These are phyloP conservation scores for Amanita jacksonii DNA, from an alignment of 768 basidiomycete species.

Conservation along the genomic window DNA sequence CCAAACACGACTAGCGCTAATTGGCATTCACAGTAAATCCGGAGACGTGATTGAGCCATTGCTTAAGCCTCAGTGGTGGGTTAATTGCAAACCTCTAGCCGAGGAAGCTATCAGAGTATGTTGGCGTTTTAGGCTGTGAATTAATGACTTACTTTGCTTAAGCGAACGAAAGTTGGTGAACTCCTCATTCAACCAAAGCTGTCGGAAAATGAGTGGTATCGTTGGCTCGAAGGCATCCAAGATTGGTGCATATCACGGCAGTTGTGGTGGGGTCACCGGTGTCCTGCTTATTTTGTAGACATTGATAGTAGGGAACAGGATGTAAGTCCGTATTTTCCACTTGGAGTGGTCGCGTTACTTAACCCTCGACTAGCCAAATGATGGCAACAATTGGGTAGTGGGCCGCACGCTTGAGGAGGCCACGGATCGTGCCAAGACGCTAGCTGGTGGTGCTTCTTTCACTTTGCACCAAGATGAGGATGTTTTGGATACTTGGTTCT, in stretches of 20 bases:
- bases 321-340: constrained; percentile 27
- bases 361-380: constrained; percentile 35
- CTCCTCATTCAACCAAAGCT: constrained; percentile 72
- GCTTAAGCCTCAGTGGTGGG: constrained; percentile 99
- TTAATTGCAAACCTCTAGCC: constrained; percentile 84
- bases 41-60: constrained; percentile 94
- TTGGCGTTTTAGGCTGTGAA: neutral
- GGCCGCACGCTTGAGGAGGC: constrained; percentile 76
- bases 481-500: constrained; percentile 99
- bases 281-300: constrained; percentile 87
- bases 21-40: constrained; percentile 57
- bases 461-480: constrained; percentile 89
- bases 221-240: constrained; percentile 91
- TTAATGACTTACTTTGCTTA: neutral
- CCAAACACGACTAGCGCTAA: neutral
- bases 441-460: constrained; percentile 62
- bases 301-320: constrained; percentile 71
- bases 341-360: neutral
- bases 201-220: constrained; percentile 91
- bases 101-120: constrained; percentile 79
- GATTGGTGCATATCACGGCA: constrained; percentile 99
- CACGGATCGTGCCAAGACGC: constrained; percentile 54
- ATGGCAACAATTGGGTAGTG: constrained; percentile 86
- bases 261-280: constrained; percentile 98
- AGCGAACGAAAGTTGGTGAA: constrained; percentile 89